A percentile compares a stretch with the other conserved stretches of the same genome.
phyloP scores from a whole-genome alignment of 352 stramenopile species.

The Aphanomyces astaci region DNA sequence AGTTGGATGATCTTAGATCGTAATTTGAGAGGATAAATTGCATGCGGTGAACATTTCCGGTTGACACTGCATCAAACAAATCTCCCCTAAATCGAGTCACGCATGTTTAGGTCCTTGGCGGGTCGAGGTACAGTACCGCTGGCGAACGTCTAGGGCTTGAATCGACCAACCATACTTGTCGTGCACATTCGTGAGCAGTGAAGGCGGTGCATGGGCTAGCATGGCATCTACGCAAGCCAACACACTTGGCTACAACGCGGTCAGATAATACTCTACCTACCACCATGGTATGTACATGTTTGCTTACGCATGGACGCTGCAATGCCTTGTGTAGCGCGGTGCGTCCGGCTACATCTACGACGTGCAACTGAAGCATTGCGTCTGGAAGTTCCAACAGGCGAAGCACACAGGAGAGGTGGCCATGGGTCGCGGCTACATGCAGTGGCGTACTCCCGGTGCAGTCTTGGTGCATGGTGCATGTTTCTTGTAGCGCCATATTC shows the following conservation, averaged over 20 bases:
- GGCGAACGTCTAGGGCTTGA: not conserved
- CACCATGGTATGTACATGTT: not conserved
- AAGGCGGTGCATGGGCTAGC: not conserved
- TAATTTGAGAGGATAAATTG: not conserved
- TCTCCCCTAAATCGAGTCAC: not conserved
- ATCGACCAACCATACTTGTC: not conserved
- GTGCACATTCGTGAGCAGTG: not conserved
- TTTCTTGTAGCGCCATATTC: not conserved
- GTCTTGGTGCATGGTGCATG: not conserved
- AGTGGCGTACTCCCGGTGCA: not conserved
- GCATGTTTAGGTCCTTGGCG: not conserved
- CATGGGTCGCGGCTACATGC: not conserved
- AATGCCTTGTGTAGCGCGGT: not conserved
- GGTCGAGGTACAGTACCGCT: not conserved
- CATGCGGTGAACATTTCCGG: not conserved
- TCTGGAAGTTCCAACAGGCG: not conserved
- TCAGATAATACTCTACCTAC: not conserved
- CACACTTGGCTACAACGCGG: not conserved
- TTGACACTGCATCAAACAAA: not conserved
- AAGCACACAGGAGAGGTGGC: not conserved
- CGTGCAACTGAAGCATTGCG: not conserved
- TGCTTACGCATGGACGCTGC: not conserved
- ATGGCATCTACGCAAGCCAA: not conserved
- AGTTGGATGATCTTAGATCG: not conserved
- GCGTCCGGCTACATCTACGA: not conserved